A percentile compares a stretch with the other conserved stretches of the same genome.
Evolutionary conservation across 169 alveolate genomes (phyloP).

Genomic region (Plasmodium berghei): DNA sequence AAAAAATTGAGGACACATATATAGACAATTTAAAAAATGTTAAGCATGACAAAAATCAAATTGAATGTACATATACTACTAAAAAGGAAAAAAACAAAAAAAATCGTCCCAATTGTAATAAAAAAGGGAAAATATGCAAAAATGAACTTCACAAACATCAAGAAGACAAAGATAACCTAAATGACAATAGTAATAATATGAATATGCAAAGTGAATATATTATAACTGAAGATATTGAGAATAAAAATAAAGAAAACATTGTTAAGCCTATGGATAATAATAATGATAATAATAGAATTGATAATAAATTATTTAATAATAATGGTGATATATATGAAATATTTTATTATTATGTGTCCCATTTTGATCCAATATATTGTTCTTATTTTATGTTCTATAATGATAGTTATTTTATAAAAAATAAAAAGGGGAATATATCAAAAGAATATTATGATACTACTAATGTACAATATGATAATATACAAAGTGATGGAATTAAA

Average conservation of each 20-base stretch:
- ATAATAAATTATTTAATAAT: conserved; percentile 20
- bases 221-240: neutral
- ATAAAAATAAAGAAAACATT: conserved; percentile 28
- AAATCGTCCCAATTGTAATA: neutral
- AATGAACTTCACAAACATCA: neutral
- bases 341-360: conserved; percentile 61
- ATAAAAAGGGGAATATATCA: neutral
- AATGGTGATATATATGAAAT: conserved; percentile 48
- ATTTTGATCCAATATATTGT: conserved; percentile 56
- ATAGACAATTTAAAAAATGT: neutral
- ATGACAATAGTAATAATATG: neutral
- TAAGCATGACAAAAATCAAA: neutral
- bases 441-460: neutral
- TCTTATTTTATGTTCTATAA: conserved; percentile 42
- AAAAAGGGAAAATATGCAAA: neutral
- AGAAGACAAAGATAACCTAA: neutral
- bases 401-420: conserved; percentile 28
- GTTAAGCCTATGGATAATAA: conserved; percentile 34
- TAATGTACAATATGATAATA: conserved; percentile 3
- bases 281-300: conserved; percentile 18
- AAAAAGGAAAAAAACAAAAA: neutral
- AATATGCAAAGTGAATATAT: neutral
- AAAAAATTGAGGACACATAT: neutral
- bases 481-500: neutral
- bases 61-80: neutral